These are phyloP conservation scores for Cucurbita ficifolia DNA, from an alignment of 306 rosid species.

Conservation along the genomic window DNA sequence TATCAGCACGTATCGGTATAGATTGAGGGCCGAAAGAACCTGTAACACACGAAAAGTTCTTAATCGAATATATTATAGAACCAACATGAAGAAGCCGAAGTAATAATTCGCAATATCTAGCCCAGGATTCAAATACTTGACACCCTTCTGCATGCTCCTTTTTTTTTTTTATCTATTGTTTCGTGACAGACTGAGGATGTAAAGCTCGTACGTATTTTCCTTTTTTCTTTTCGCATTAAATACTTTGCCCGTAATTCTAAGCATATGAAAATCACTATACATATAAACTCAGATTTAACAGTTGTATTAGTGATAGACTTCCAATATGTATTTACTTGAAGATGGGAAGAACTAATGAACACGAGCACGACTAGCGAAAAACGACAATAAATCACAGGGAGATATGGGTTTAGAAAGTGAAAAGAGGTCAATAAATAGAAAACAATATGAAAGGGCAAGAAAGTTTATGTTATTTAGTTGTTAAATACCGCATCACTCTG, in stretches of 20 bases:
- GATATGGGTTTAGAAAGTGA: not conserved
- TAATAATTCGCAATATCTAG: not conserved
- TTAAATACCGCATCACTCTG: constrained; percentile 58
- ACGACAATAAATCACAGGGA: not conserved
- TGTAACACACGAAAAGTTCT: constrained; percentile 10
- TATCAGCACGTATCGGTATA: constrained; percentile 63
- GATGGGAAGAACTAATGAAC: not conserved
- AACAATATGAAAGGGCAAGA: not conserved
- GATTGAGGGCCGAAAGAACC: constrained; percentile 80
- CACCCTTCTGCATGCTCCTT: not conserved
- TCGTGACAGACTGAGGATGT: not conserved
- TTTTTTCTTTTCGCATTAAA: not conserved
- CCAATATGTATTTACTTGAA: not conserved
- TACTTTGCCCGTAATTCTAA: not conserved
- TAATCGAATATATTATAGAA: not conserved
- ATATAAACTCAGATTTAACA: not conserved
- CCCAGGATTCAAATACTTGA: not conserved
- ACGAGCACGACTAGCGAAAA: not conserved
- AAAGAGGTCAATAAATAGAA: not conserved
- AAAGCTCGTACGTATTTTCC: not conserved
- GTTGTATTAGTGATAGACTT: not conserved
- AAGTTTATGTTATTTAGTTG: not conserved
- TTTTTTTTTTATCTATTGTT: not conserved
- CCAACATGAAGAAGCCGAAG: not conserved
- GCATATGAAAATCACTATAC: not conserved